Conservation (phyloP, 331 rosid species). For the Acacia pycnantha region DNA sequence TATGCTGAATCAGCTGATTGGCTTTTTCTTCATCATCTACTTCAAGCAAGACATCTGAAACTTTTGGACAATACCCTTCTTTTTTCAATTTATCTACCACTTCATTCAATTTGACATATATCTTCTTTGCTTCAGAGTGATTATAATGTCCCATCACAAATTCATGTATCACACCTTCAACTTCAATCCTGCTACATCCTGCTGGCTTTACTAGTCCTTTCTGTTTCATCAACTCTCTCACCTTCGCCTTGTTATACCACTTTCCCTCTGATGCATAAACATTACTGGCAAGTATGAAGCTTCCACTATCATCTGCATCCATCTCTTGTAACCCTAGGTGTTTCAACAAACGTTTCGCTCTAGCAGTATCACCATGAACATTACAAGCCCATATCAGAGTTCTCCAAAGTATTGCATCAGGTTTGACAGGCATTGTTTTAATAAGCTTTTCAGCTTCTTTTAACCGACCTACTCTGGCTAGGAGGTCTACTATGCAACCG, state of each 20-base stretch:
- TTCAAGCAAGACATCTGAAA: conserved; percentile 57
- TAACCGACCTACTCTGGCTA: conserved; percentile 51
- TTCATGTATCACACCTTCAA: conserved; percentile 46
- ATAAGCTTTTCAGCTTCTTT: conserved; percentile 51
- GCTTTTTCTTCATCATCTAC: conserved; percentile 51
- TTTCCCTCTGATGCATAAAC: conserved; percentile 57
- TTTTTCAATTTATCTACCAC: conserved; percentile 34
- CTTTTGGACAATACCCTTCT: conserved; percentile 50
- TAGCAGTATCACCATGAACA: conserved; percentile 34
- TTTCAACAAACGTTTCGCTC: conserved; percentile 47
- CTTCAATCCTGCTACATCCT: conserved; percentile 57
- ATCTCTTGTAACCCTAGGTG: conserved; percentile 33
- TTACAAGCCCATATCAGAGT: conserved; percentile 55
- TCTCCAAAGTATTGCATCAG: conserved; percentile 57
- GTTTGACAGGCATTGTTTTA: conserved; percentile 46
- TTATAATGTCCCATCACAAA: conserved; percentile 58
- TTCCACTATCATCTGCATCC: conserved; percentile 47
- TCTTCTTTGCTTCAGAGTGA: conserved; percentile 47
- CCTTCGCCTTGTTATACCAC: conserved; percentile 47
- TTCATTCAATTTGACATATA: conserved; percentile 44
- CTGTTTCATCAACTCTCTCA: conserved; percentile 47
- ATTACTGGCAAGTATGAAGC: conserved; percentile 53
- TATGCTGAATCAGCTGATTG: conserved; percentile 52
- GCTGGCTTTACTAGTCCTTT: conserved; percentile 56
- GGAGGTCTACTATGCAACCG: conserved; percentile 61